A percentile compares a stretch with the other conserved stretches of the same genome.
Conservation (phyloP, 1,139 yeast species). For the Kodamaea fungicola region DNA sequence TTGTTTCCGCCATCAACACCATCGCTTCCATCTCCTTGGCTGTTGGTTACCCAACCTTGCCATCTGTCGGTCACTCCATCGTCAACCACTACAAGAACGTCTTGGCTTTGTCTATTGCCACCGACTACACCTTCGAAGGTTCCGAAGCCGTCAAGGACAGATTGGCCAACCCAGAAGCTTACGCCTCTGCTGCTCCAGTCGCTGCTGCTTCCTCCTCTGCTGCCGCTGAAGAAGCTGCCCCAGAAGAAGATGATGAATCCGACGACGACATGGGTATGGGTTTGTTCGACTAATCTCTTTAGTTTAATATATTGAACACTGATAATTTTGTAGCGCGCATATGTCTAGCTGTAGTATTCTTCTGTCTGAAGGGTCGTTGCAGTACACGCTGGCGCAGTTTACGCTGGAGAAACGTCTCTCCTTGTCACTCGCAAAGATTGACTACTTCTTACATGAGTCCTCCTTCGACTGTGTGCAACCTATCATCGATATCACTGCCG, state of each 20-base stretch:
- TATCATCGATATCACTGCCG: too few relatives aligned
- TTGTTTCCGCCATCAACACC: slow-evolving; percentile 87
- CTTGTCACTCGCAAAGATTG: too few relatives aligned
- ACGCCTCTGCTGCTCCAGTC: slow-evolving; percentile 98
- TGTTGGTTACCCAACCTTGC: slow-evolving; percentile 98
- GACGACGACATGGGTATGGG: slow-evolving; percentile 98
- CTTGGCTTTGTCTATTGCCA: slow-evolving; percentile 95
- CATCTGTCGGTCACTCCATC: slow-evolving; percentile 98
- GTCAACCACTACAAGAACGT: slow-evolving; percentile 99
- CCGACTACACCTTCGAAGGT: slow-evolving; percentile 99
- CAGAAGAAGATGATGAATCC: slow-evolving; percentile 67
- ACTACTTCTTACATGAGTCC: too few relatives aligned
- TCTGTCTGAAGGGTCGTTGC: neutral
- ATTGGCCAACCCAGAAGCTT: slow-evolving; percentile 76
- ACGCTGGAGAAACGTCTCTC: neutral
- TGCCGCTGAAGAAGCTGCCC: slow-evolving; percentile 60
- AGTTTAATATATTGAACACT: neutral
- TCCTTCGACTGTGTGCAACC: too few relatives aligned
- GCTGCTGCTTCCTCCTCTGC: slow-evolving; percentile 89
- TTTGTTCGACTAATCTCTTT: slow-evolving; percentile 79
- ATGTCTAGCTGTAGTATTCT: neutral
- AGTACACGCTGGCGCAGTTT: neutral
- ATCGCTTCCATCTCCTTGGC: slow-evolving; percentile 97
- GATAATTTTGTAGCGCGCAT: neutral
- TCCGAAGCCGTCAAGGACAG: slow-evolving; percentile 99